phyloP scores from a whole-genome alignment of 75 land plant species.

The Picea sitchensis region DNA sequence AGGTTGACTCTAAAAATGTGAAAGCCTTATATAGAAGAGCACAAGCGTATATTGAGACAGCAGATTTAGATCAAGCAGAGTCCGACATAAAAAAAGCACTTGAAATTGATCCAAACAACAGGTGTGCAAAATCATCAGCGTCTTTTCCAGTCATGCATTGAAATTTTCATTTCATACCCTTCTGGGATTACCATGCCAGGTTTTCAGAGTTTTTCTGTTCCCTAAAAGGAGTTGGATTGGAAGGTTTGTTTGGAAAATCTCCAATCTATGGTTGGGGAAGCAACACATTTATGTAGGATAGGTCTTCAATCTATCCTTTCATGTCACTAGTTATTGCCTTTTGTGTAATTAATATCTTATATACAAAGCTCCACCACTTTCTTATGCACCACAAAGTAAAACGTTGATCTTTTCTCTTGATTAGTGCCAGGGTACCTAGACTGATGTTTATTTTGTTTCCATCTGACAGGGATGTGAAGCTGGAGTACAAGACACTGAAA shows the following conservation, averaged over 20 bases:
- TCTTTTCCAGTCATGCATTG: too few species aligned
- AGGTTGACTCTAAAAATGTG: constrained; percentile 45
- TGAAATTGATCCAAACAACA: constrained; percentile 75
- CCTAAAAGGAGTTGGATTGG: too few species aligned
- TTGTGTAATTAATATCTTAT: neutral
- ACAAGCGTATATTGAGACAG: constrained; percentile 59
- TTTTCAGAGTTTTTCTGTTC: too few species aligned
- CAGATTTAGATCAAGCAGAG: constrained; percentile 58
- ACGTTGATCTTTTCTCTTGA: too few species aligned
- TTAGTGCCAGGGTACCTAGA: neutral
- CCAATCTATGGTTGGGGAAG: too few species aligned
- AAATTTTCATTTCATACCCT: too few species aligned
- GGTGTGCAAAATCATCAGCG: constrained; percentile 16
- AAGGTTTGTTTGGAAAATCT: too few species aligned
- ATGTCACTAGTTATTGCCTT: neutral
- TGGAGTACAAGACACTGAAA: constrained; percentile 18
- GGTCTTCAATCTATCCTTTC: neutral
- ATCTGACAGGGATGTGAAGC: constrained; percentile 21
- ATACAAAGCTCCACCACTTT: too few species aligned
- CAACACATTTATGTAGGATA: neutral
- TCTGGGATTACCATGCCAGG: too few species aligned
- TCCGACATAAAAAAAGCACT: constrained; percentile 67
- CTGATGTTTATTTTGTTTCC: constrained; percentile 1
- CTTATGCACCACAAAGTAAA: too few species aligned
- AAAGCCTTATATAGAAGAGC: constrained; percentile 75